Base-by-base conservation (phyloP, 805 yeast genomes). In the Lachancea lanzarotensis region DNA sequence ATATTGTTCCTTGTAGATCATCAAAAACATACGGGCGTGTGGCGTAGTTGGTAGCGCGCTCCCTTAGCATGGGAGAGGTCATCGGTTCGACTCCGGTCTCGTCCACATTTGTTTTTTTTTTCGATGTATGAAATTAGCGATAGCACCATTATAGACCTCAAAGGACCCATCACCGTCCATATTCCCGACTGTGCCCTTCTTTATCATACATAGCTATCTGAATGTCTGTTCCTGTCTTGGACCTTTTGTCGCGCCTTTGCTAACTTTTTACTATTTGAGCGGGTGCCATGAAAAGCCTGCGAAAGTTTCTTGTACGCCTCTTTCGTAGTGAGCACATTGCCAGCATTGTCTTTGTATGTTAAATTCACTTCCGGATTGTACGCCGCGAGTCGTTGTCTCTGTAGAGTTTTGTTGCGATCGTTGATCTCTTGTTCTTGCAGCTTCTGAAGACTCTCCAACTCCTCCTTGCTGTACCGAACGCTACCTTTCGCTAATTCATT, bases 21-120 rank as follows among this genome's bases (percentile, higher is more conserved):
- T 6, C 9, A 7, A 25, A 35, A 35, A 39, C 11, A 22, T 22
- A 18, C n/a, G 80, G 80, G 81, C 81, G 76, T 76, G 80, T 77
- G 82, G 82, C 82, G 82, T 73, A 77, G 82, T 77, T 76, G 82
- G 82, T 77, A 76, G 82, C 81, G 82, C 81, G 82, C 73, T 74
- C 77, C 75, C 81, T 75, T 76, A 74, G 81, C 81, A 76, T 75
- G 82, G 74, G 78, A 75, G 74, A 76, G 81, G 82, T 77, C 82
- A 75, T 76, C 78, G 81, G 82, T 76, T 77, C 81, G 78, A 76
- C 72, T 76, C 82, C 81, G 76, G 78, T 75, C 80, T 76, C 78
- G 81, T 76, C 81, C 81, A 75, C 45, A 66, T 49, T 47, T 59
- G 65, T 49, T 47, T 60, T 64, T 68, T 59, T 18, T 37, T 13